These are phyloP conservation scores for Singerocomus inundabilis DNA, from an alignment of 1,284 basidiomycete genomes.

Conservation along the genomic window DNA sequence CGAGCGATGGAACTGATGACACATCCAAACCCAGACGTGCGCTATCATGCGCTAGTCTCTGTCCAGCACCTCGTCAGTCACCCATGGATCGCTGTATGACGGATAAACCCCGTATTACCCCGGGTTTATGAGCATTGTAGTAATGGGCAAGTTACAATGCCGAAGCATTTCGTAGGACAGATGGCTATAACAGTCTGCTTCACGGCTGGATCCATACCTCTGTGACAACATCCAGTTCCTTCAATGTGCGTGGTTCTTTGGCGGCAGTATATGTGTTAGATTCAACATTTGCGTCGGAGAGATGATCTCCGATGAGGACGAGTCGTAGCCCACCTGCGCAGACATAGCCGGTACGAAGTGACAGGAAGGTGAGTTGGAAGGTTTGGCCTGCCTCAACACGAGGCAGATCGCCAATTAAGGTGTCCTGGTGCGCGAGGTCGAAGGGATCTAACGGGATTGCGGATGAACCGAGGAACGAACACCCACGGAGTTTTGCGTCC, in stretches of 20 bases:
- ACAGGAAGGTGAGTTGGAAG: slow-evolving; percentile 61
- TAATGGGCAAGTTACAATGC: slow-evolving; percentile 6
- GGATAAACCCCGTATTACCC: background rate
- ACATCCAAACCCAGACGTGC: slow-evolving; percentile 84
- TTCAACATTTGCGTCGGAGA: slow-evolving; percentile 37
- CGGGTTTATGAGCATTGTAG: background rate
- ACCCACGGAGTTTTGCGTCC: slow-evolving; percentile 30
- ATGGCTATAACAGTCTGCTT: slow-evolving; percentile 10
- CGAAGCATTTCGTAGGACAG: slow-evolving; percentile 13
- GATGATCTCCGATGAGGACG: slow-evolving; percentile 54
- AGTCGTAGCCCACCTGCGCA: slow-evolving; percentile 64
- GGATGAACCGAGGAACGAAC: slow-evolving; percentile 56
- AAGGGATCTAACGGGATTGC: slow-evolving; percentile 44
- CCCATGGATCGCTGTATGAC: slow-evolving; percentile 57
- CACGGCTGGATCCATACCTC: slow-evolving; percentile 60
- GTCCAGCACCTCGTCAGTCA: slow-evolving; percentile 82
- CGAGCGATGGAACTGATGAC: slow-evolving; percentile 95
- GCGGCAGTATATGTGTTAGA: slow-evolving; percentile 15
- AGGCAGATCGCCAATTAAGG: slow-evolving; percentile 15
- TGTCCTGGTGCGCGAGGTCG: slow-evolving; percentile 31
- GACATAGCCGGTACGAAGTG: slow-evolving; percentile 53
- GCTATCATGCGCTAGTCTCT: slow-evolving; percentile 86
- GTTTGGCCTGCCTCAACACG: slow-evolving; percentile 46
- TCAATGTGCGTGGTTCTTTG: slow-evolving; percentile 45
- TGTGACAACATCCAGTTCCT: slow-evolving; percentile 66